Base-by-base conservation (phyloP, 768 basidiomycete genomes). In the Mycena galericulata region DNA sequence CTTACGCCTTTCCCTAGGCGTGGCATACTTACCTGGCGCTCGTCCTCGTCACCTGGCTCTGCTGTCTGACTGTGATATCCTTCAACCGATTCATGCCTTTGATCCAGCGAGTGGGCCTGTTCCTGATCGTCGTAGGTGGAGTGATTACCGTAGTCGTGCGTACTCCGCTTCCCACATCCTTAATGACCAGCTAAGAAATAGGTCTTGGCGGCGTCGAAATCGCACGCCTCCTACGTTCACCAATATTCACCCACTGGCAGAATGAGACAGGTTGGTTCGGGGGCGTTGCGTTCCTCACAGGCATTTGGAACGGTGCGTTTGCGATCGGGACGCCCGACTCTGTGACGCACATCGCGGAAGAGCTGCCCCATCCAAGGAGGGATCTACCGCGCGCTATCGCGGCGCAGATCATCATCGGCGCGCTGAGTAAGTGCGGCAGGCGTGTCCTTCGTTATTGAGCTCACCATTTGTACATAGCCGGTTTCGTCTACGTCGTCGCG, bases 321-420 rank as follows among this genome's bases (percentile, higher is more conserved):
- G 40, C 62, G 20, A 69, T 69, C 24, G 68, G 68, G 50, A 69
- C 68, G 17, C 68, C 68, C 10, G 68, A 69, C 34, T 63, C 68
- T 17, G 60, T 69, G 34, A 60, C 68, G 26, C 68, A 69, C 55
- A 60, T 69, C 27, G 68, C 68, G 29, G 68, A 69, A 49, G 68
- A 69, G 43, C 63, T 69, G 18, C 68, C 68, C 20, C 53, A 61
- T 60, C 68, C 68, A 22, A 65, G 57, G 43, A 59, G 27, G 38
- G 68, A 69, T 59, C 41, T 69, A 36, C 68, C 68, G 17, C 53
- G 60, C 50, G 68, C 68, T 15, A 56, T 69, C 47, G 68, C 68
- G 9, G 68, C 41, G 8, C 68, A 69, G 57, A 69, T 69, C 57
- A 24, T 30, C 27, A 24, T 69, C 22, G 68, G 68, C 32, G 55